phyloP scores from a whole-genome alignment of 2,329 filamentous ascomycete genomes.

The Trichoderma citrinoviride region DNA sequence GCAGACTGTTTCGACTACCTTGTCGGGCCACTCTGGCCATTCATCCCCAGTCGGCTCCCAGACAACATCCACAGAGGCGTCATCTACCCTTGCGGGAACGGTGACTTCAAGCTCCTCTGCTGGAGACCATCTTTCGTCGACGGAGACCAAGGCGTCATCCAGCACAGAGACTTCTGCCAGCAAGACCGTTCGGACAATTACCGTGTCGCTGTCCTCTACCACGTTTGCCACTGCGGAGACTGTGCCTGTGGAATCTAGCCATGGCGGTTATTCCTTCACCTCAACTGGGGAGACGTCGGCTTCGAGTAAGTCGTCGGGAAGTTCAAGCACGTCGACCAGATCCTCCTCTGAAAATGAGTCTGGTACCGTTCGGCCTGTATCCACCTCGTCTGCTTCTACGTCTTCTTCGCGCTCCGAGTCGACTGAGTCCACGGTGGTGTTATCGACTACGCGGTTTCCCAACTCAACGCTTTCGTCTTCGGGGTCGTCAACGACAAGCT shows the following conservation, averaged over 20 bases:
- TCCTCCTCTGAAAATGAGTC: neutral
- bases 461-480: neutral
- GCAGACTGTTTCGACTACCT: slow-evolving; percentile 8
- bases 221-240: slow-evolving; percentile 12
- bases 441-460: neutral
- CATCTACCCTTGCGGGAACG: neutral
- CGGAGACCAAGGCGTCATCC: neutral
- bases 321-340: neutral
- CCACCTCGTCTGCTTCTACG: neutral
- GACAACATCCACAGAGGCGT: neutral
- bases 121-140: neutral
- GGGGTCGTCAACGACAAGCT: neutral
- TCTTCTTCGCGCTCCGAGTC: neutral
- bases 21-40: neutral
- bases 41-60: neutral
- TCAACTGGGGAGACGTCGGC: neutral
- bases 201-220: slow-evolving; percentile 7
- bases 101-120: neutral
- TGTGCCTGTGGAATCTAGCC: neutral
- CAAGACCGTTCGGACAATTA: slow-evolving; percentile 4
- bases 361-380: slow-evolving; percentile 6
- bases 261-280: slow-evolving; percentile 6
- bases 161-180: neutral
- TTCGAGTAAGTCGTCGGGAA: neutral
- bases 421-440: neutral